Percentiles rank a stretch among this genome's conserved stretches.
These are phyloP conservation scores for Skeletonema menzelii DNA, from an alignment of 108 stramenopile species.

Conservation along the genomic window DNA sequence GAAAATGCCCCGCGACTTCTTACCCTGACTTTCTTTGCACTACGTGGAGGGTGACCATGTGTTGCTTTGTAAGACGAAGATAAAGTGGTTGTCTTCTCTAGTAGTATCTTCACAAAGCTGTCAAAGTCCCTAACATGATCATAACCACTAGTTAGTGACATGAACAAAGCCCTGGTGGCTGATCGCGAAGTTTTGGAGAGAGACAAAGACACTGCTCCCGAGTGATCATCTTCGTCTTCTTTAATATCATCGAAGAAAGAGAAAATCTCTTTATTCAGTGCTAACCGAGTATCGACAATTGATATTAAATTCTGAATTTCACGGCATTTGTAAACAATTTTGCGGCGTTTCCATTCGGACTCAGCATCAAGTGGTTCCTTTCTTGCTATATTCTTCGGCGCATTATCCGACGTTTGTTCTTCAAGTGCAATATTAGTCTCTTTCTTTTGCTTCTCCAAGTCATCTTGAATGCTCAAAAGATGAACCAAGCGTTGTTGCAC, in stretches of 20 bases:
- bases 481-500: slow-evolving; percentile 27
- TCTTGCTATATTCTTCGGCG: slow-evolving; percentile 11
- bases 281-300: slow-evolving; percentile 28
- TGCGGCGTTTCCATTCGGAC: slow-evolving; percentile 60
- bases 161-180: slow-evolving; percentile 42
- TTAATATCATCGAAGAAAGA: slow-evolving; percentile 14
- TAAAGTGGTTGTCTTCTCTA: slow-evolving; percentile 15
- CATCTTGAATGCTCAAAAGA: slow-evolving; percentile 45
- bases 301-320: slow-evolving; percentile 38
- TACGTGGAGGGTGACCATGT: neutral
- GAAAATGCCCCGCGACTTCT: slow-evolving; percentile 8
- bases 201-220: slow-evolving; percentile 5
- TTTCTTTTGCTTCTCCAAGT: slow-evolving; percentile 47
- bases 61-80: slow-evolving; percentile 12
- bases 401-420: slow-evolving; percentile 23
- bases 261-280: slow-evolving; percentile 35
- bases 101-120: slow-evolving; percentile 21
- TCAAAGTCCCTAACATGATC: slow-evolving; percentile 32
- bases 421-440: slow-evolving; percentile 38
- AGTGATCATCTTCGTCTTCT: slow-evolving; percentile 2
- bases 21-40: neutral
- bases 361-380: slow-evolving; percentile 67
- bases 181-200: slow-evolving; percentile 18
- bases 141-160: slow-evolving; percentile 37
- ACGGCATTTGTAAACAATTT: slow-evolving; percentile 50